Base-by-base conservation (phyloP, 129 eudicot genomes). In the Chrysanthemum lavandulifolium region DNA sequence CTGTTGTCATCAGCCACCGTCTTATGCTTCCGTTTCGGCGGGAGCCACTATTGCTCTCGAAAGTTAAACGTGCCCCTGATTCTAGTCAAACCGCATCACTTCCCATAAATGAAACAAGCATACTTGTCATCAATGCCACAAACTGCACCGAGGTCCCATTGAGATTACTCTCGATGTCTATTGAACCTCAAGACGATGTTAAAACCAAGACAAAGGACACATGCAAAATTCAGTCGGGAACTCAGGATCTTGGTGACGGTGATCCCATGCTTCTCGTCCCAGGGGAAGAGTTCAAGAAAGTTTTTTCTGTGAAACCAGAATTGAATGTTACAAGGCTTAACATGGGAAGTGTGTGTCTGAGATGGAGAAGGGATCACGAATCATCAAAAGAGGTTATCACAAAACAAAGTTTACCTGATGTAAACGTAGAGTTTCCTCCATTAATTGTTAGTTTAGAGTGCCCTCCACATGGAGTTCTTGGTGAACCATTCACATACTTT, bases 121-220 rank as follows among this genome's bases (percentile, higher is more conserved):
- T 86, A 66, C 96, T 94, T 56, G 47, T 90, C 68, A 82, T 89
- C 18, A 83, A 78, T 25, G 87, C 92, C 56, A 94, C 85, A 73
- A 94, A 94, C 73, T 84, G 93, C 85, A 82, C 97, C 2, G 97
- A 94, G 69, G 96, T 94, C 76, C 99, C 96, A 11, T 60, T 94
- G 64, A 80, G 75, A 79, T 66, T 94, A 68, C 75, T 90, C 56
- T 90, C 97, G 3, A 76, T 94, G 85, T 75, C 90, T 8, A 72
- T 90, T 40, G 94, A 86, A 45, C 50, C 52, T 10, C 93, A 84
- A 65, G 82, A 79, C 47, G 79, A 79, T 58, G 73, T 43, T 12
- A 60, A 33, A 27, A 65, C 50, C 2, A 81, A 63, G 51, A 50
- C 16, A 60, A 62, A 73, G 65, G 62, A 25, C 43, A 78, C 78